These are phyloP conservation scores for Nakazawaea siamensis DNA, from an alignment of 805 yeast genomes.

Conservation along the genomic window DNA sequence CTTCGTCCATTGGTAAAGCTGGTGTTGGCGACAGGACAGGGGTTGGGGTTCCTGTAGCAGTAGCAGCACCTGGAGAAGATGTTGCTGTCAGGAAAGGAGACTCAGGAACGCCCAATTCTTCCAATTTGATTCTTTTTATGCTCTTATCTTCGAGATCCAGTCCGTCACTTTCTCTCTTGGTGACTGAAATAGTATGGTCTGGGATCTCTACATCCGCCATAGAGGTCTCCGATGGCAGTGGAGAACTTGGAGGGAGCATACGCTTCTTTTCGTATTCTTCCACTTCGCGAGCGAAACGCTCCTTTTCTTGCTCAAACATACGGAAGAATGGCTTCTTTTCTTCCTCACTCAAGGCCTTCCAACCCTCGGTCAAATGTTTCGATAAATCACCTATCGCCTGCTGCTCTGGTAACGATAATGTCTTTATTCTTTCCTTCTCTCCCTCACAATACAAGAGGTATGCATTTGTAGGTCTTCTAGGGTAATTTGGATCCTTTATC, in stretches of 20 bases:
- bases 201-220: neutral
- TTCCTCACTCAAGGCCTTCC: constrained; percentile 69
- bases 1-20: neutral
- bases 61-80: neutral
- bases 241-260: too few relatives aligned
- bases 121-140: constrained; percentile 7
- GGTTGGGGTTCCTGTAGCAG: neutral
- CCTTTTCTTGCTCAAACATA: constrained; percentile 69
- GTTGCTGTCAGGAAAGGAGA: neutral
- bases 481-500: constrained; percentile 74
- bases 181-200: neutral
- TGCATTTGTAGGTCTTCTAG: constrained; percentile 87
- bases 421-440: constrained; percentile 67
- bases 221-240: constrained; percentile 1
- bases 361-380: constrained; percentile 72
- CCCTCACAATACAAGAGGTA: constrained; percentile 80
- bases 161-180: neutral
- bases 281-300: constrained; percentile 70
- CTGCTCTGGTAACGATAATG: constrained; percentile 40
- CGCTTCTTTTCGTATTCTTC: constrained; percentile 29
- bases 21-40: neutral
- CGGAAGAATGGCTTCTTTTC: constrained; percentile 68
- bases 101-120: neutral
- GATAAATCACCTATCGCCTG: constrained; percentile 52
- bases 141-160: neutral